Base-by-base conservation (phyloP, 1,139 yeast species). In the Wickerhamomyces sp. region DNA sequence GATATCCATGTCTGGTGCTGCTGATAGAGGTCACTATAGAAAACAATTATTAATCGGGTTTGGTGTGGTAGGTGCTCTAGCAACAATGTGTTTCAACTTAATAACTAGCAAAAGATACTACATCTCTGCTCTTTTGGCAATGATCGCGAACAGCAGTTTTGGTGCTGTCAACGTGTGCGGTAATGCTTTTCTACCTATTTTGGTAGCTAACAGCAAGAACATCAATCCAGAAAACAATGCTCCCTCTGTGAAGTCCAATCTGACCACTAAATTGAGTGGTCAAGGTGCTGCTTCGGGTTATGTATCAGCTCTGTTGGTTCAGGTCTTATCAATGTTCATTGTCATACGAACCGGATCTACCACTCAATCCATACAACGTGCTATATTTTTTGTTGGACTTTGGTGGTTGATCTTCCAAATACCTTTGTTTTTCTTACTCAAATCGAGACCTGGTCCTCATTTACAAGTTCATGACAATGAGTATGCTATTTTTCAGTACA, bases 121-220 rank as follows among this genome's bases (percentile, higher is more conserved):
- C 38, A 43, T 68, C 15, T 75, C 84, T 1, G 71, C 84, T 0
- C 19, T 72, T 1, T 57, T 77, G 20, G 79, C 83, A 3, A 67
- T 80, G 9, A 33, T 75, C 0, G 78, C 84, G 1, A 80, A 78
- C 46, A 64, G 79, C n/a, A 70, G 81, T 16, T 80, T 73, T 57
- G 88, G 89, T 1, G 83, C 81, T 4, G 83, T 78, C 4, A 75
- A 76, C 34, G 88, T 81, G 11, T 78, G 86, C 41, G 87, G 86
- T n/a, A 81, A 81, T 53, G 76, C 88, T 2, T 72, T 74, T 42
- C 54, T 81, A 24, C 86, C 88, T 0, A 65, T 72, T 1, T 54
- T 81, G 30, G 81, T 67, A 2, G 37, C 54, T 2, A 55, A 55
- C 16, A 44, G 49, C 3, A 32, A 32, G 19, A 30, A 41, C 5